phyloP scores from a whole-genome alignment of 441 rosid species.

The Adansonia rubrostipa region DNA sequence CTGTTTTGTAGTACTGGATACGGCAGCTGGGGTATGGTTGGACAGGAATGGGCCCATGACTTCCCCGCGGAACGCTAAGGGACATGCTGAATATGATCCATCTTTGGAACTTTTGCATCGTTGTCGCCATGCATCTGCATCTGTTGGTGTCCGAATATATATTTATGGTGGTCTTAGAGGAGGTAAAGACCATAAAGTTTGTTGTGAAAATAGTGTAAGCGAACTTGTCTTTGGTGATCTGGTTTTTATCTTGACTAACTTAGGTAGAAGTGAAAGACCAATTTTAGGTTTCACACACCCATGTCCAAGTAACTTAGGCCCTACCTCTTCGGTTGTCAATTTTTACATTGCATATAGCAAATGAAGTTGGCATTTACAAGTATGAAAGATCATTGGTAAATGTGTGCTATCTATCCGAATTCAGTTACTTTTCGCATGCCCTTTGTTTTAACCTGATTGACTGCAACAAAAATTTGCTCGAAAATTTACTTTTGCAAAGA shows the following conservation, averaged over 20 bases:
- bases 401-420: background rate
- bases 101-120: background rate
- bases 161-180: conserved; percentile 12
- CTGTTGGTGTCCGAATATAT: conserved; percentile 5
- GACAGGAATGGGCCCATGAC: conserved; percentile 21
- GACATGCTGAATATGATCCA: background rate
- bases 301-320: background rate
- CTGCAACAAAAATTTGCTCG: background rate
- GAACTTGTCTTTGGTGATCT: too few species aligned
- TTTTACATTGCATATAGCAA: background rate
- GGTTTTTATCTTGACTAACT: too few species aligned
- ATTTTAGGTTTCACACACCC: too few species aligned
- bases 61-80: background rate
- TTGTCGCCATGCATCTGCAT: conserved; percentile 8
- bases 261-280: too few species aligned
- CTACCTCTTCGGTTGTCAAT: background rate
- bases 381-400: too few species aligned
- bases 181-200: background rate
- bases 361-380: too few species aligned
- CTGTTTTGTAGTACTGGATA: conserved; percentile 14
- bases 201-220: too few species aligned
- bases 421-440: background rate
- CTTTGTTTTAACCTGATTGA: background rate
- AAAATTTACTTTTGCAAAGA: background rate
- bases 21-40: conserved; percentile 15